Percentiles rank a stretch among this genome's conserved stretches.
phyloP scores from a whole-genome alignment of 2,329 filamentous ascomycete species.

The Sporothrix luriei region DNA sequence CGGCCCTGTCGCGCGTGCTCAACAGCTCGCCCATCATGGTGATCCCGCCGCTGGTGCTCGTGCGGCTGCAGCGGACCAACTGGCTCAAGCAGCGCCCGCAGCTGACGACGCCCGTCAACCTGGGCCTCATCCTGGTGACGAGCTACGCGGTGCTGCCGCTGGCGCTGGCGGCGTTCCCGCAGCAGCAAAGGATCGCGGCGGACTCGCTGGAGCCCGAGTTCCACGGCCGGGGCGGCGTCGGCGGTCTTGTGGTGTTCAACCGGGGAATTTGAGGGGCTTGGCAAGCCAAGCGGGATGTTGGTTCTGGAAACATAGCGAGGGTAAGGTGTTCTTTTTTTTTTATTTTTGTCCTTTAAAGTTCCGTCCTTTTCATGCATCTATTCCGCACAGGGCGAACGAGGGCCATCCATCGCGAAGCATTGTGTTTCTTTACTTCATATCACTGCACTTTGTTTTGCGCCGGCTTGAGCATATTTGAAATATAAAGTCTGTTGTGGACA shows the following conservation, averaged over 20 bases:
- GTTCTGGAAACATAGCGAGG: not conserved
- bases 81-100: slow-evolving; percentile 80
- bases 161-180: slow-evolving; percentile 88
- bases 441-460: not conserved
- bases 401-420: not conserved
- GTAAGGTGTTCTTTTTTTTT: not conserved
- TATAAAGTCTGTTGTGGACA: no score
- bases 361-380: not conserved
- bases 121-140: slow-evolving; percentile 82
- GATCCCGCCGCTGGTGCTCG: slow-evolving; percentile 81
- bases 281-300: not conserved
- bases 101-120: slow-evolving; percentile 78
- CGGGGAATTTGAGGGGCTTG: slow-evolving; percentile 68
- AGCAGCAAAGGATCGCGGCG: slow-evolving; percentile 79
- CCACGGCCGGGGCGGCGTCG: slow-evolving; percentile 73
- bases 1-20: slow-evolving; percentile 84
- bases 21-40: slow-evolving; percentile 98
- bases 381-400: not conserved
- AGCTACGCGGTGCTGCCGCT: slow-evolving; percentile 87
- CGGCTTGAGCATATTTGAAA: not conserved
- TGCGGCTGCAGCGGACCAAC: slow-evolving; percentile 77
- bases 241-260: slow-evolving; percentile 92
- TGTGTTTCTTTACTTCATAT: not conserved
- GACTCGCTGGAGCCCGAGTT: slow-evolving; percentile 83
- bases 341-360: not conserved